A percentile compares a stretch with the other conserved stretches of the same genome.
Conservation (phyloP, 306 rosid genomes). For the Castanea sativa region DNA sequence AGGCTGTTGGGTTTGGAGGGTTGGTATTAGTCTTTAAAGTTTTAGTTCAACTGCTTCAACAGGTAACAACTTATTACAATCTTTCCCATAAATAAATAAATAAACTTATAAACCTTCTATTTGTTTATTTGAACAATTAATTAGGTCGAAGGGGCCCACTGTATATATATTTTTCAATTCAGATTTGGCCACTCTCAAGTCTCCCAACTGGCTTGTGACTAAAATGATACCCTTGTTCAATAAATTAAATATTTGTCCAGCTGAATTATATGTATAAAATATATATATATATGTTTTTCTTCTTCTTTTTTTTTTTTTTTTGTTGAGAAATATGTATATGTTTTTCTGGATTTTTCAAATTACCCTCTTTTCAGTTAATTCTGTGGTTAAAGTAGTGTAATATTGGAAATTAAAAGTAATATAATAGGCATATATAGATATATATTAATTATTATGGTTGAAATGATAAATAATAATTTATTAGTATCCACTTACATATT, state of each 20-base stretch:
- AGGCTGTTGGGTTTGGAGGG: constrained; percentile 20
- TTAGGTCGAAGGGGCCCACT: too few relatives aligned
- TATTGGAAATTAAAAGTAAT: background rate
- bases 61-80: background rate
- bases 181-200: too few relatives aligned
- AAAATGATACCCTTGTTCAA: too few relatives aligned
- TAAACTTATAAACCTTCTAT: too few relatives aligned
- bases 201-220: too few relatives aligned
- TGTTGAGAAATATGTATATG: background rate
- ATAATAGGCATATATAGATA: background rate
- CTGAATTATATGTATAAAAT: background rate
- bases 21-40: constrained; percentile 9
- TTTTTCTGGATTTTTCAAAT: background rate
- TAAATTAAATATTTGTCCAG: background rate
- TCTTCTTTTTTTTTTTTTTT: background rate
- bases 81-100: too few relatives aligned
- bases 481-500: background rate
- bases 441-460: background rate
- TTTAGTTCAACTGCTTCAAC: constrained; percentile 48
- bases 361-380: background rate
- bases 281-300: background rate
- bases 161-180: too few relatives aligned
- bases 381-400: background rate
- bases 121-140: too few relatives aligned
- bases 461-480: background rate